Conservation (phyloP, 1,284 basidiomycete species). For the Schizopora paradoxa region DNA sequence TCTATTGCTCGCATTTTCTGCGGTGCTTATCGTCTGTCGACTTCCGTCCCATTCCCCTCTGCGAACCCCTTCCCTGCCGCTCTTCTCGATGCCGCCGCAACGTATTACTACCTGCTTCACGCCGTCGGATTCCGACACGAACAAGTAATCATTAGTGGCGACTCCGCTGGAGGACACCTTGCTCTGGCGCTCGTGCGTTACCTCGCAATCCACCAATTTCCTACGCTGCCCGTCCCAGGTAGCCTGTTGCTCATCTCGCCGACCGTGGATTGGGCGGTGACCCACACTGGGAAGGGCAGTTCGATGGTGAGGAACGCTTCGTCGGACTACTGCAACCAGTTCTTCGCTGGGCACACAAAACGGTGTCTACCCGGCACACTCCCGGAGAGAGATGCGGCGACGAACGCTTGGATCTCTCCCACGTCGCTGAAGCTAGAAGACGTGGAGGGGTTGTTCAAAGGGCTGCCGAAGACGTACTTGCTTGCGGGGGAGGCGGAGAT, state of each 20-base stretch:
- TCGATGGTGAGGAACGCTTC: conserved; percentile 19
- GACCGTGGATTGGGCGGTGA: conserved; percentile 32
- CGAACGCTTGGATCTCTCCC: conserved; percentile 20
- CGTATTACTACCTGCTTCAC: conserved; percentile 35
- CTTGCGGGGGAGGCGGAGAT: conserved; percentile 30
- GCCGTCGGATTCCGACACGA: conserved; percentile 28
- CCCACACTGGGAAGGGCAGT: conserved; percentile 17
- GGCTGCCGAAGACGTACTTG: conserved; percentile 32
- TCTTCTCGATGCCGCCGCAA: conserved; percentile 37
- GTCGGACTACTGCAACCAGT: conserved; percentile 16
- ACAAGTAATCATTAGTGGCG: conserved; percentile 46
- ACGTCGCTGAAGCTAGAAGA: conserved; percentile 13
- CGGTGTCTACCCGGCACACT: conserved; percentile 21
- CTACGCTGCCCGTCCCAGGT: conserved; percentile 27
- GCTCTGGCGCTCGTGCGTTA: conserved; percentile 31
- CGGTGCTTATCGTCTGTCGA: conserved; percentile 24
- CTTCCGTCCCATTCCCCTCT: conserved; percentile 18
- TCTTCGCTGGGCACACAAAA: conserved; percentile 18
- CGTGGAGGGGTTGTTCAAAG: conserved; percentile 23
- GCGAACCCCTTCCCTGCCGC: conserved; percentile 36
- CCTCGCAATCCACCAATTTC: conserved; percentile 21
- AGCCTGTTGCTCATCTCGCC: conserved; percentile 37
- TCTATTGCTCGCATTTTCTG: conserved; percentile 15
- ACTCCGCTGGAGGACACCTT: conserved; percentile 48
- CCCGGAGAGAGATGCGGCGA: conserved; percentile 4